Conservation (phyloP, 148 eudicot species). For the Rhododendron henanense region DNA sequence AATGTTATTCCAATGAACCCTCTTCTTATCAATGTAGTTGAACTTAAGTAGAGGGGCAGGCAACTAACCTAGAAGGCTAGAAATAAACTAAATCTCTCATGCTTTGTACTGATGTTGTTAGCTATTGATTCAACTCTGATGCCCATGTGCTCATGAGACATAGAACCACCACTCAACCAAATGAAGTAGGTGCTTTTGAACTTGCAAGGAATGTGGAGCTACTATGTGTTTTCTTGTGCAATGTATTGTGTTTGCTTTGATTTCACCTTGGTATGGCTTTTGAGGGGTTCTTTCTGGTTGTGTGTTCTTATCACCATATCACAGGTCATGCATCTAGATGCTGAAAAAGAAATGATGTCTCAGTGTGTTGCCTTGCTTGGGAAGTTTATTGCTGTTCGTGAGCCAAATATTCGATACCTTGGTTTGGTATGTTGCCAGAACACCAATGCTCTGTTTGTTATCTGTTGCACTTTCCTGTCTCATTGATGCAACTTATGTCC, state of each 20-base stretch:
- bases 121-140: neutral
- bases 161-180: neutral
- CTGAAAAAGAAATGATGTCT: conserved; percentile 99
- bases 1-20: neutral
- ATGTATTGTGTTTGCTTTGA: neutral
- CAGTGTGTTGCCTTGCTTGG: conserved; percentile 99
- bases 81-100: neutral
- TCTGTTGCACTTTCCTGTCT: conserved; percentile 1
- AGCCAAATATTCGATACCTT: conserved; percentile 96
- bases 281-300: conserved; percentile 8
- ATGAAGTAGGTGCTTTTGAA: neutral
- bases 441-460: conserved; percentile 1
- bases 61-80: neutral
- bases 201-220: neutral
- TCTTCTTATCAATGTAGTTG: neutral
- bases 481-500: neutral
- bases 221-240: neutral
- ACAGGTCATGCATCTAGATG: conserved; percentile 99
- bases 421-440: conserved; percentile 70
- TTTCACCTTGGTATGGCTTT: neutral
- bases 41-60: neutral
- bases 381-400: conserved; percentile 97
- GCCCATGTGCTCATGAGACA: neutral
- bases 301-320: conserved; percentile 8
- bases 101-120: neutral